Percentiles rank a stretch among this genome's conserved stretches.
These are phyloP conservation scores for Blumeriella jaapii DNA, from an alignment of 2,329 filamentous ascomycete species.

Conservation along the genomic window DNA sequence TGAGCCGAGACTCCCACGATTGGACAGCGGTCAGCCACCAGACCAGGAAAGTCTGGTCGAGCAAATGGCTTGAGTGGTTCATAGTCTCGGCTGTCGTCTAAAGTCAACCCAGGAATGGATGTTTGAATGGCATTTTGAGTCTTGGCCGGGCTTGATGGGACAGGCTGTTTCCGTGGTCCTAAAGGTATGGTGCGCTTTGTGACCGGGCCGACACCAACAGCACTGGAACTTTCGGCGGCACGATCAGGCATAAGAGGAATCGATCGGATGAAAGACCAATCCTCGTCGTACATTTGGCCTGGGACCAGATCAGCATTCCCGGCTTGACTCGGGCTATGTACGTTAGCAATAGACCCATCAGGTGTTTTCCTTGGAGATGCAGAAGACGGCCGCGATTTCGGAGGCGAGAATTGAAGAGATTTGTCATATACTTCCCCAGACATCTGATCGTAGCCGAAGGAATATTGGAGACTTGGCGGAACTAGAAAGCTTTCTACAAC, in stretches of 20 bases:
- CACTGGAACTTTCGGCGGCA: neutral
- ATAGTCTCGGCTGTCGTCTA: slow-evolving; percentile 24
- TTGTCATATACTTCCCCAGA: slow-evolving; percentile 21
- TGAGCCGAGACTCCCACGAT: slow-evolving; percentile 40
- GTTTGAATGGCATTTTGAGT: neutral
- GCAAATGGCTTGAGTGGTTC: slow-evolving; percentile 33
- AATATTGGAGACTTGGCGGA: slow-evolving; percentile 13
- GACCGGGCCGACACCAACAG: neutral
- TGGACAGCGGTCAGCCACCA: slow-evolving; percentile 39
- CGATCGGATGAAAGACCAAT: slow-evolving; percentile 18
- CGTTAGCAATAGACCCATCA: slow-evolving; percentile 8
- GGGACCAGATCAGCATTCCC: neutral
- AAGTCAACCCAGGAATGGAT: neutral
- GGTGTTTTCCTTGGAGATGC: slow-evolving; percentile 1
- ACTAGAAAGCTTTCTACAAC: slow-evolving; percentile 15
- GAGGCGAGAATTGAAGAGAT: slow-evolving; percentile 22
- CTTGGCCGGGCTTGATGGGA: neutral
- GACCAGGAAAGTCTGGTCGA: slow-evolving; percentile 38
- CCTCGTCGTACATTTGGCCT: slow-evolving; percentile 13
- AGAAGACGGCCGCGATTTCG: slow-evolving; percentile 4
- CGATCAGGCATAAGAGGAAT: slow-evolving; percentile 1
- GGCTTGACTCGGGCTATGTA: slow-evolving; percentile 6
- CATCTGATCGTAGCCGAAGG: slow-evolving; percentile 7
- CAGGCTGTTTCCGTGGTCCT: slow-evolving; percentile 1
- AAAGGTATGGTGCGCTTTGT: slow-evolving; percentile 1